Evolutionary conservation across 495 filamentous ascomycete species (phyloP).

Genomic region (Trichoderma virens): DNA sequence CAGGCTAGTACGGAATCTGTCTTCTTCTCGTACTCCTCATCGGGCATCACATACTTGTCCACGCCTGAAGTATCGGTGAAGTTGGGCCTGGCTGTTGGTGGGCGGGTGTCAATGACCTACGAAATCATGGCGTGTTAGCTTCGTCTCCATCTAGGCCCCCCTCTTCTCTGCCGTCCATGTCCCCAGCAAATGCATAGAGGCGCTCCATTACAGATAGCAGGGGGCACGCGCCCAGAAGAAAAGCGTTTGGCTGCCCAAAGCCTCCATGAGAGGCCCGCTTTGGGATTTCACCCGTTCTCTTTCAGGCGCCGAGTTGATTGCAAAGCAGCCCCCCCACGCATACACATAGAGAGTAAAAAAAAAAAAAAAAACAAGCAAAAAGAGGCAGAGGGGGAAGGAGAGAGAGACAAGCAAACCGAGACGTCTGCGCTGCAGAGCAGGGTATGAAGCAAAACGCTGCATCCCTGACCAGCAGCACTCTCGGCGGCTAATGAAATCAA

Average conservation of each 20-base stretch:
- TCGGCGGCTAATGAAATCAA: slow-evolving; percentile 1
- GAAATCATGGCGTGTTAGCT: slow-evolving; percentile 14
- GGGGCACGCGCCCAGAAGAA: not conserved
- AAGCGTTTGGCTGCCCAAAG: slow-evolving; percentile 7
- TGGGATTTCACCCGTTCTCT: not conserved
- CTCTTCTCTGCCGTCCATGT: slow-evolving; percentile 12
- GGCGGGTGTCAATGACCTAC: slow-evolving; percentile 76
- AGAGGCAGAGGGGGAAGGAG: not conserved
- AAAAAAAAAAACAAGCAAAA: not conserved
- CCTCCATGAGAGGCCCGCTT: slow-evolving; percentile 2
- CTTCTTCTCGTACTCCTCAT: slow-evolving; percentile 72
- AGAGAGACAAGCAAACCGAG: slow-evolving; percentile 3
- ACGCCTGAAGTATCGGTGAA: slow-evolving; percentile 72
- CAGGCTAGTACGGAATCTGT: slow-evolving; percentile 82
- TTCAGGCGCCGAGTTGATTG: not conserved
- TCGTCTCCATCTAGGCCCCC: slow-evolving; percentile 11
- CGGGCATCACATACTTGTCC: slow-evolving; percentile 77
- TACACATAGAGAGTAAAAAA: not conserved
- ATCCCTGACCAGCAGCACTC: not conserved
- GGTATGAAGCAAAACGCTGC: not conserved
- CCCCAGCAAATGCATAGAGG: slow-evolving; percentile 12
- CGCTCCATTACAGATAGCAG: not conserved
- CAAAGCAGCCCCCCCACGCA: not conserved
- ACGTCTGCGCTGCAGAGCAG: slow-evolving; percentile 10
- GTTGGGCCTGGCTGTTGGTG: slow-evolving; percentile 60